Evolutionary conservation across 2,329 filamentous ascomycete species (phyloP).

Genomic region (Gaeumannomyces tritici): DNA sequence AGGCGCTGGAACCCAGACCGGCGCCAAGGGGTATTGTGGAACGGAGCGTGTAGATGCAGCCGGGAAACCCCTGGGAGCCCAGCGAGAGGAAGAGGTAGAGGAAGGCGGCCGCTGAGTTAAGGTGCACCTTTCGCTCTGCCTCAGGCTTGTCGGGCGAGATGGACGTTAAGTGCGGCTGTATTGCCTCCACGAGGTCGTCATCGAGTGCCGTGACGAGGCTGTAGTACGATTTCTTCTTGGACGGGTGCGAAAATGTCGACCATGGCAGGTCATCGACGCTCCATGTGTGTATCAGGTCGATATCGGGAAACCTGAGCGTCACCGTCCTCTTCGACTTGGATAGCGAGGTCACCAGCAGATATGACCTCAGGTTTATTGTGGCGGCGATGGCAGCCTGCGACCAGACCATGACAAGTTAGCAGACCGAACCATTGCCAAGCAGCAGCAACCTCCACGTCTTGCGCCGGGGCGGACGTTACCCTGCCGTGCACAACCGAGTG

Average conservation of each 20-base stretch:
- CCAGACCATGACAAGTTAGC: neutral
- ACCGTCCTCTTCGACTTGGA: constrained; percentile 88
- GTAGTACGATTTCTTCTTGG: constrained; percentile 93
- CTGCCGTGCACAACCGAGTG: constrained; percentile 98
- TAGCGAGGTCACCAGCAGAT: constrained; percentile 88
- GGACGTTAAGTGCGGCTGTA: constrained; percentile 66
- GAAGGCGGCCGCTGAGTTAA: constrained; percentile 73
- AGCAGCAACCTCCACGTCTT: neutral
- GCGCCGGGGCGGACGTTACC: constrained; percentile 33
- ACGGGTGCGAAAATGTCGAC: constrained; percentile 66
- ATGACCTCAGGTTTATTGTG: constrained; percentile 88
- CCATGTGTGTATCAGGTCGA: constrained; percentile 85
- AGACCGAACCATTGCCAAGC: neutral
- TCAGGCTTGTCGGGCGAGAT: constrained; percentile 61
- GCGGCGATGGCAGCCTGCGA: constrained; percentile 79
- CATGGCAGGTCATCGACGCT: constrained; percentile 88
- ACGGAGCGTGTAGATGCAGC: constrained; percentile 80
- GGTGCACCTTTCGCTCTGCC: constrained; percentile 73
- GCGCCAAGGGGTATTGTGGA: constrained; percentile 91
- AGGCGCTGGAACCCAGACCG: constrained; percentile 88
- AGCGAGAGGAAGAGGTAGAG: constrained; percentile 89
- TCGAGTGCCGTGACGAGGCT: constrained; percentile 80
- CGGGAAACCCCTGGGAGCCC: constrained; percentile 67
- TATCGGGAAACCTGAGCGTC: constrained; percentile 82
- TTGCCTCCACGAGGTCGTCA: constrained; percentile 66